Base-by-base conservation (phyloP, 139 green algal species). In the Nannochloris sp. region DNA sequence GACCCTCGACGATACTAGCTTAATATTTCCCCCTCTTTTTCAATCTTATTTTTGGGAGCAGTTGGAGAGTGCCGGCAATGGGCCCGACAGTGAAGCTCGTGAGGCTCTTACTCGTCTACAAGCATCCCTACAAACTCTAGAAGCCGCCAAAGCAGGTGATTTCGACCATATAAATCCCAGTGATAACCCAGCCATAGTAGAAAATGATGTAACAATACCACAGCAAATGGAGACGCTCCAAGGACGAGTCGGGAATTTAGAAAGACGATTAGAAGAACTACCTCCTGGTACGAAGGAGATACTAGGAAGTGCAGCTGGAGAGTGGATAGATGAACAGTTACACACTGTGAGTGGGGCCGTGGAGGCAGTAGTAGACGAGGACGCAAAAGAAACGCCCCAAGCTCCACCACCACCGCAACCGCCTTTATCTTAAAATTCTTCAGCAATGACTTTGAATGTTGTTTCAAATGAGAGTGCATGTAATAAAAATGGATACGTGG, bases 41-140 rank as follows among this genome's bases (percentile, higher is more conserved):
- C 42, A 19, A 27, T 69, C 19, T 44, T 23, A 12, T 2, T 4
- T 19, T 56, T n/a, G n/a, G n/a, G n/a, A n/a, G 30, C 54, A 72
- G 65, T 37, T 72, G 30, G 65, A 72, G 37, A 34, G 24, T 1
- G 65, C 37, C 0, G 27, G 44, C 4, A 58, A 58, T 7, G 36
- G 54, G 4, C 6, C 9, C 0, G 65, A 72, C 25, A 15, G 25
- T 2, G 65, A 72, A 27, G 65, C 65, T 0, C 35, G 65, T 1
- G 5, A 31, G 10, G 19, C 13, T 15, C n/a, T 72, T 9, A 34
- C 59, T 4, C 2, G 19, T 15, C 54, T 72, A 15, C 36, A 33
- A 2, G n/a, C 24, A 34, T 58, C 65, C 34, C 54, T 72, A 6
- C 30, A 27, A 1, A 34, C n/a, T 6, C 25, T 72, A 45, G 37